Evolutionary conservation across 345 rosid species (phyloP), one percentile per base, ranked within the genome.

Genomic region (Eucalyptus regnans): DNA sequence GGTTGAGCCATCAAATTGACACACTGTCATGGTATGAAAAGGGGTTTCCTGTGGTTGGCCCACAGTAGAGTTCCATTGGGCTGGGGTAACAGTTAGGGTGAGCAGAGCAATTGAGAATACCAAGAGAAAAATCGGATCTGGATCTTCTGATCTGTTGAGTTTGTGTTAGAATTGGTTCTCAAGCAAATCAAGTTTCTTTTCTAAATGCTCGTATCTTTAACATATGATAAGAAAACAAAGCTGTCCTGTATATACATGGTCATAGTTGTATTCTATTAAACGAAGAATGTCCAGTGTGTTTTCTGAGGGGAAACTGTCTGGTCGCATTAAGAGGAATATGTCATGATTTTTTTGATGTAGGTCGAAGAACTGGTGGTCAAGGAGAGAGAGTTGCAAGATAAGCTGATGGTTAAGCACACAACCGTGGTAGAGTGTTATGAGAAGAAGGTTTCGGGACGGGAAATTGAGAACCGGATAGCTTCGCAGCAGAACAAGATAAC

Each of bases 301-400:
- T 86, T 7, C 2, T 33, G 18, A 25, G 46, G 43, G 48, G 29
- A 52, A 76, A 54, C 64, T 50, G 31, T 54, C 46, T 4, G 50
- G 64, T 86, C 4, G 4, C 44, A 86, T 86, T 54, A 52, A 14
- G 15, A 50, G 44, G 87, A 51, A 12, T 23, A 37, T 22, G 90
- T 83, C 50, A 23, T 49, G 51, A 60, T 76, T 20, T 48, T 85
- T 51, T 84, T 13, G 90, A n/a, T 58, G n/a, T 87, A 97, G 99
- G 97, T 98, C 27, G 99, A 94, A 91, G 97, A 96, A 91, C 94
- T 98, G 89, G 94, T 95, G 90, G 93, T 89, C 12, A 98, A 95
- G 94, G 99, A 96, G 93, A 95, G 90, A 90, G 99, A 97, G 86
- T 92, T 98, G 92, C 96, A 96, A 92, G 99, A 97, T 91, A 96